phyloP scores from a whole-genome alignment of 768 basidiomycete genomes.

The Auricularia auricula-judae region DNA sequence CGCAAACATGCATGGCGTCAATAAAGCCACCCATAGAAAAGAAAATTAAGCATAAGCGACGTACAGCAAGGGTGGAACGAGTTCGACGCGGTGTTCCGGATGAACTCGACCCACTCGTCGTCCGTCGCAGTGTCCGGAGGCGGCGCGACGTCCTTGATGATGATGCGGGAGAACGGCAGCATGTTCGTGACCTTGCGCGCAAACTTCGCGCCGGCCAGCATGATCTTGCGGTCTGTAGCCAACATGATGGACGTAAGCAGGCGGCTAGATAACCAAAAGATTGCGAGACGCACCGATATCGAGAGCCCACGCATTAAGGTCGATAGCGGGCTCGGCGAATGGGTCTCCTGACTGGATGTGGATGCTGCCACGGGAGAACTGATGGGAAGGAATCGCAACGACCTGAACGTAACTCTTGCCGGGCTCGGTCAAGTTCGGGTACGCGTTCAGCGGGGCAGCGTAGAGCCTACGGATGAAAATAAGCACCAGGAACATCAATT shows the following conservation, averaged over 20 bases:
- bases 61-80: background rate
- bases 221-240: conserved; percentile 9
- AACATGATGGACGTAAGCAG: too few species aligned
- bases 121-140: conserved; percentile 3
- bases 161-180: background rate
- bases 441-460: background rate
- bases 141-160: background rate
- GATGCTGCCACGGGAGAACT: conserved; percentile 2
- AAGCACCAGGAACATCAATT: background rate
- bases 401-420: conserved; percentile 2
- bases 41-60: background rate
- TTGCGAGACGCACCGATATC: background rate
- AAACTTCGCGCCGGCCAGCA: conserved; percentile 9
- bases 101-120: conserved; percentile 2
- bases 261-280: too few species aligned
- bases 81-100: background rate
- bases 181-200: background rate
- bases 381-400: background rate
- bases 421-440: conserved; percentile 1
- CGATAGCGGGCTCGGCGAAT: background rate
- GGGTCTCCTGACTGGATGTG: background rate
- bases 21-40: too few species aligned
- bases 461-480: background rate
- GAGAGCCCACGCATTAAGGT: background rate
- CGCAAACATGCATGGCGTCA: background rate